phyloP scores from a whole-genome alignment of 441 rosid genomes.

The Metrosideros polymorpha region DNA sequence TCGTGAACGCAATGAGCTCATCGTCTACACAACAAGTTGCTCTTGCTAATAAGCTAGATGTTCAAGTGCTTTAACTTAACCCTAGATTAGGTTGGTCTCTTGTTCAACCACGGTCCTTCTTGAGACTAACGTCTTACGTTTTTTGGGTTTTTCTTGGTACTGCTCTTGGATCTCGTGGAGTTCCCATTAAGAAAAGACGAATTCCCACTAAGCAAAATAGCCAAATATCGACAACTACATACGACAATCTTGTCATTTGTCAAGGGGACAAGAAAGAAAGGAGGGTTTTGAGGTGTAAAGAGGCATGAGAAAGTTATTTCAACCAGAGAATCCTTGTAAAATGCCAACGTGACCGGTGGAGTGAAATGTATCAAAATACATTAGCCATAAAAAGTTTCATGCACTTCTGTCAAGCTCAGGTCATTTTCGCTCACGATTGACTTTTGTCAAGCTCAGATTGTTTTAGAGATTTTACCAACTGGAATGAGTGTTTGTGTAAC shows the following conservation, averaged over 20 bases:
- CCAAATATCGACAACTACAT: background rate
- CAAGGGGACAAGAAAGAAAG: background rate
- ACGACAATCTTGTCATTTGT: background rate
- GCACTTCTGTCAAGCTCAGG: background rate
- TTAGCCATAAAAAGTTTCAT: background rate
- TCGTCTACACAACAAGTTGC: background rate
- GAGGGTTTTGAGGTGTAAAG: background rate
- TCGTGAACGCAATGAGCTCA: background rate
- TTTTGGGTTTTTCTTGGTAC: background rate
- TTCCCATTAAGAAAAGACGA: background rate
- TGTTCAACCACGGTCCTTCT: background rate
- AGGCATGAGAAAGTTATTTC: background rate
- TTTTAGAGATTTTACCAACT: background rate
- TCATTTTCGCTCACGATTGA: no score
- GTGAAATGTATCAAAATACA: background rate
- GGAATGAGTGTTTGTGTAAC: background rate
- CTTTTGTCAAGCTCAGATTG: background rate
- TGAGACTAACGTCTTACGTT: background rate
- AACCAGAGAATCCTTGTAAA: background rate
- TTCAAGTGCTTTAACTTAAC: background rate
- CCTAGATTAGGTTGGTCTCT: background rate
- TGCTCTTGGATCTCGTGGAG: background rate
- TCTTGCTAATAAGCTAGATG: background rate
- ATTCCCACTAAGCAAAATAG: background rate
- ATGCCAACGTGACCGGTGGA: background rate